Evolutionary conservation across 805 yeast species (phyloP).

Genomic region (Hanseniaspora nectarophila): DNA sequence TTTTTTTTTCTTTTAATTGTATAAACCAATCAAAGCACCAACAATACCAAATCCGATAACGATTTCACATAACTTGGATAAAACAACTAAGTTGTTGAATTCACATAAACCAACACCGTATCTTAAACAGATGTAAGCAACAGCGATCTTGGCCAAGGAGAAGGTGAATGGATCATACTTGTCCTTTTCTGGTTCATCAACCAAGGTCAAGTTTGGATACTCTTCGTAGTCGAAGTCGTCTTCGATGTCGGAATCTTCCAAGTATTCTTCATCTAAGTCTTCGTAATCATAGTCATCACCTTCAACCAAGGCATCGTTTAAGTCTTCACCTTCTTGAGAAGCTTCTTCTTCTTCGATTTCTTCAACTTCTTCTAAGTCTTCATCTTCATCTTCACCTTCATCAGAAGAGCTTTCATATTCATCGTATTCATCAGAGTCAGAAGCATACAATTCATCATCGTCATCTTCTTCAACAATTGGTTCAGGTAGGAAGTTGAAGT

Average conservation of each 20-base stretch:
- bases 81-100: constrained; percentile 8
- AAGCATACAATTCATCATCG: constrained; percentile 11
- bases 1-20: not conserved
- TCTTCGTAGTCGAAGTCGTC: constrained; percentile 14
- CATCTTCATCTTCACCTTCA: constrained; percentile 4
- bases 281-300: constrained; percentile 11
- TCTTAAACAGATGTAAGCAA: constrained; percentile 12
- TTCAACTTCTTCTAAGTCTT: constrained; percentile 5
- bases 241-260: constrained; percentile 10
- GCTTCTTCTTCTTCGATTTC: constrained; percentile 13
- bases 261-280: constrained; percentile 10
- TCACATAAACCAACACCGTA: constrained; percentile 12
- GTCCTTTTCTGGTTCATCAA: constrained; percentile 13
- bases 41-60: constrained; percentile 11
- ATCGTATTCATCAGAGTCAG: constrained; percentile 11
- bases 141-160: constrained; percentile 7
- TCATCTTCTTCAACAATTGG: constrained; percentile 13
- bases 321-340: constrained; percentile 14
- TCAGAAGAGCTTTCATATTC: constrained; percentile 5
- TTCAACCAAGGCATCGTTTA: constrained; percentile 6
- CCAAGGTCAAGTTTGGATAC: constrained; percentile 11
- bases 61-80: constrained; percentile 11
- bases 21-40: constrained; percentile 13
- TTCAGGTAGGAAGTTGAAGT: constrained; percentile 15
- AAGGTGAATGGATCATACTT: constrained; percentile 12